Evolutionary conservation across 1,284 basidiomycete species (phyloP).

Genomic region (Tilletia indica): DNA sequence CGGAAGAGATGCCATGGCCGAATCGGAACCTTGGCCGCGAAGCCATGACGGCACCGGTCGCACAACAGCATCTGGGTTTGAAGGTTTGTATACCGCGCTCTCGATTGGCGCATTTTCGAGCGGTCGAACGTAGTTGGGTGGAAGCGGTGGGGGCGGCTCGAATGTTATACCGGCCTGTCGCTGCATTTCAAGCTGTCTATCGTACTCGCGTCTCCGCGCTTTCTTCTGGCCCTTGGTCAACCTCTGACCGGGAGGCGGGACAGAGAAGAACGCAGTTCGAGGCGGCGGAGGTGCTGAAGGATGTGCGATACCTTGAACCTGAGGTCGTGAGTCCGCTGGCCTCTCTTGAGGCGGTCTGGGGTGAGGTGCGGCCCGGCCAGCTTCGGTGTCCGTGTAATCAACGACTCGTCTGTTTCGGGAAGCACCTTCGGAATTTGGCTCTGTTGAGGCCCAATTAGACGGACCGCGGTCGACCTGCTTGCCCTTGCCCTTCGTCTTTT

Average conservation of each 20-base stretch:
- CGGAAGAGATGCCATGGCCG: too few species aligned
- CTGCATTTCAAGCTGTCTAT: not conserved
- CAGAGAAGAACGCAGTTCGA: not conserved
- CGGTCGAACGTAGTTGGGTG: not conserved
- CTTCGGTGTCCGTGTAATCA: slow-evolving; percentile 2
- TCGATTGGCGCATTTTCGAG: not conserved
- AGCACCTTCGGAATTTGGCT: not conserved
- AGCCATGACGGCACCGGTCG: too few species aligned
- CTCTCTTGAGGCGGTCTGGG: not conserved
- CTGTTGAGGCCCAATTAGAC: not conserved
- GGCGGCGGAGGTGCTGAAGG: not conserved
- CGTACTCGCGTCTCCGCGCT: not conserved
- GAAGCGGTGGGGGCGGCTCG: not conserved
- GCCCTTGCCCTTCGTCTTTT: not conserved
- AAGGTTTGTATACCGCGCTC: slow-evolving; percentile 11
- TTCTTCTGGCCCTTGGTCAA: slow-evolving; percentile 16
- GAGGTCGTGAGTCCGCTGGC: not conserved
- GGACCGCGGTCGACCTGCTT: not conserved
- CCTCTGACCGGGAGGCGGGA: slow-evolving; percentile 6
- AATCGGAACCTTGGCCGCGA: too few species aligned
- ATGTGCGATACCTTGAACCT: not conserved
- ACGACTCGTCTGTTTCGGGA: not conserved
- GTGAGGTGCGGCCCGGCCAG: not conserved
- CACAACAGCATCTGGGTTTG: not conserved
- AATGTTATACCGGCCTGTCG: slow-evolving; percentile 6